Percentiles rank a stretch among this genome's conserved stretches.
Evolutionary conservation across 2,329 filamentous ascomycete genomes (phyloP).

Genomic region (Alternaria incomplexa): DNA sequence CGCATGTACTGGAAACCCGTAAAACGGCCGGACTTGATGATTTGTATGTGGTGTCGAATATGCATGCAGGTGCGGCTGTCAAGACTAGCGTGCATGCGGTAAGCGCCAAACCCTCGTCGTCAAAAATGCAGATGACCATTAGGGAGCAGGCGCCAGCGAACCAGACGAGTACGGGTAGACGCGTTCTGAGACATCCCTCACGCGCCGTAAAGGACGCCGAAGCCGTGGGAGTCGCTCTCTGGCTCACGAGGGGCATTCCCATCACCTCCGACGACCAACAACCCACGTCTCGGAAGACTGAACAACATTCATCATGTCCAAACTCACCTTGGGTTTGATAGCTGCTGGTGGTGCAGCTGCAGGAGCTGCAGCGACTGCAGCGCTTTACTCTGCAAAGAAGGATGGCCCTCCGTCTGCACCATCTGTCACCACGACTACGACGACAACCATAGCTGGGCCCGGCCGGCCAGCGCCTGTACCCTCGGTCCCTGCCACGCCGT

Average conservation of each 20-base stretch:
- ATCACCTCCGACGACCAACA: not conserved
- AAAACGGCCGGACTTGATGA: conserved; percentile 6
- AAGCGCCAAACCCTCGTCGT: conserved; percentile 25
- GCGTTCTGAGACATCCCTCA: conserved; percentile 45
- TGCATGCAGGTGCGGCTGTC: conserved; percentile 6
- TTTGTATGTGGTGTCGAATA: conserved; percentile 7
- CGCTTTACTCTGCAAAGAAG: conserved; percentile 50
- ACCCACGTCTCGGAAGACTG: not conserved
- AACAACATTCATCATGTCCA: conserved; percentile 51
- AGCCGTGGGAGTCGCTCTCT: conserved; percentile 11
- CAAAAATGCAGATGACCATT: conserved; percentile 37
- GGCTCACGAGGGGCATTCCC: conserved; percentile 23
- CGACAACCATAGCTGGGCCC: conserved; percentile 40
- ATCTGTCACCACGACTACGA: conserved; percentile 45
- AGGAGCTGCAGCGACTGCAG: conserved; percentile 57
- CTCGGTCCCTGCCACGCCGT: conserved; percentile 34
- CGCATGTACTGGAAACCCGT: not conserved
- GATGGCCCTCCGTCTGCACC: conserved; percentile 29
- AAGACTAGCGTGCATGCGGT: conserved; percentile 20
- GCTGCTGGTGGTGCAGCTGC: conserved; percentile 56
- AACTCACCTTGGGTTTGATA: conserved; percentile 57
- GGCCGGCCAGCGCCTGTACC: conserved; percentile 31
- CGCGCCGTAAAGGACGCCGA: conserved; percentile 42
- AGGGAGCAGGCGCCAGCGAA: conserved; percentile 36
- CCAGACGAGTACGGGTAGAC: conserved; percentile 35